Base-by-base conservation (phyloP, 257 asterid genomes). In the Gentiana macrophylla region DNA sequence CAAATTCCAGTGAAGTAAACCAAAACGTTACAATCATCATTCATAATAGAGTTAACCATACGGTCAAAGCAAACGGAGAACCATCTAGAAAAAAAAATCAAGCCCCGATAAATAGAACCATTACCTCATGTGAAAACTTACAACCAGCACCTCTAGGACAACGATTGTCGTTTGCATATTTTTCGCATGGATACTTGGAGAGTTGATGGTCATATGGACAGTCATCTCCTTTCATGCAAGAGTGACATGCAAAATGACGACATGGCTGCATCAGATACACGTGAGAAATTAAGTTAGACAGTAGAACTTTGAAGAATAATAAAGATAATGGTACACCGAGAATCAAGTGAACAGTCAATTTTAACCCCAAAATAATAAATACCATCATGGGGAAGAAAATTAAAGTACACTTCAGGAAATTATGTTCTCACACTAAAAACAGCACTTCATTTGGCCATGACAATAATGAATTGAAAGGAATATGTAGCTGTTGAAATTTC, bases 221-320 rank as follows among this genome's bases (percentile, higher is more conserved):
- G 55, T 77, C 80, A 50, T 91, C 93, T 63, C 98, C 98, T 80
- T 91, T 91, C 98, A 91, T 79, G 82, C 98, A 91, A 69, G 88
- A 63, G 65, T 77, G 77, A 6, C 94, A 88, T 53, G 97, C 98
- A 74, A 91, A 88, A 79, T 84, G 82, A 44, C 78, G 58, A 47
- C 97, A 87, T 62, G 98, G 93, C 98, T 91, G 86, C 77, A 24
- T 76, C 51, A 72, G 48, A 36, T 60, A 56, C 38, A 57, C 61
- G 50, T 46, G 58, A 35, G 24, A 50, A 57, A 5, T 15, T 37
- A 12, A 48, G 13, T 37, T 45, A n/a, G 9, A 50, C 48, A 50
- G 24, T 50, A 5, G 59, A 51, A 41, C 53, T 58, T 49, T 37
- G 50, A 59, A 61, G 37, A 35, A 56, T 35, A 45, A 41, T 50